Conservation (phyloP, 257 asterid species). For the Knoxia roxburghii region DNA sequence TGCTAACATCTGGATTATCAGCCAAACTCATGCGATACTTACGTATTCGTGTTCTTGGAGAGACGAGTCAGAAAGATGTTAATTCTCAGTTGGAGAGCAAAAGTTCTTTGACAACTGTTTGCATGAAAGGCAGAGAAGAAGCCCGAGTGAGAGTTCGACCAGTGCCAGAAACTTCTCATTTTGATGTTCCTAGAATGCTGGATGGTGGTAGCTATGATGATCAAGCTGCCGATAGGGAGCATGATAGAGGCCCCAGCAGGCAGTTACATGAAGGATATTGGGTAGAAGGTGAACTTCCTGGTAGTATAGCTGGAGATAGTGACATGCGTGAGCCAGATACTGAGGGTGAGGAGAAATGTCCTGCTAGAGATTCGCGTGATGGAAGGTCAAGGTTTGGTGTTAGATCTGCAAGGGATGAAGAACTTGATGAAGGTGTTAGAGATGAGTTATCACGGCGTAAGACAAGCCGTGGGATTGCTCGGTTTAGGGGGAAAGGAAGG, state of each 20-base stretch:
- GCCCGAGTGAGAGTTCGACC: conserved; percentile 55
- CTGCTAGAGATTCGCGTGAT: conserved; percentile 48
- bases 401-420: conserved; percentile 69
- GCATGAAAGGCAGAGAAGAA: conserved; percentile 64
- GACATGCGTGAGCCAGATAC: conserved; percentile 46
- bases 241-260: conserved; percentile 37
- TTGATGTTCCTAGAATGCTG: conserved; percentile 39
- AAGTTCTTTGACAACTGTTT: conserved; percentile 30
- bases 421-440: conserved; percentile 55
- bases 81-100: conserved; percentile 45
- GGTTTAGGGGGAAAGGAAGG: conserved; percentile 63
- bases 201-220: conserved; percentile 40
- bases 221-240: conserved; percentile 39
- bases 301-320: conserved; percentile 39
- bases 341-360: conserved; percentile 58
- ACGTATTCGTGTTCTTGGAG: conserved; percentile 75
- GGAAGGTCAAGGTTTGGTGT: conserved; percentile 52
- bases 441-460: conserved; percentile 69
- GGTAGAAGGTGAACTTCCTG: conserved; percentile 57
- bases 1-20: conserved; percentile 83
- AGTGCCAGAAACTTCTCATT: conserved; percentile 47
- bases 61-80: conserved; percentile 59
- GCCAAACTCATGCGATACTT: conserved; percentile 87
- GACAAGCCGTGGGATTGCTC: conserved; percentile 50
- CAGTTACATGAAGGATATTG: conserved; percentile 49